These are phyloP conservation scores for Diphasiastrum complanatum DNA, from an alignment of 83 land plant genomes.

Conservation along the genomic window DNA sequence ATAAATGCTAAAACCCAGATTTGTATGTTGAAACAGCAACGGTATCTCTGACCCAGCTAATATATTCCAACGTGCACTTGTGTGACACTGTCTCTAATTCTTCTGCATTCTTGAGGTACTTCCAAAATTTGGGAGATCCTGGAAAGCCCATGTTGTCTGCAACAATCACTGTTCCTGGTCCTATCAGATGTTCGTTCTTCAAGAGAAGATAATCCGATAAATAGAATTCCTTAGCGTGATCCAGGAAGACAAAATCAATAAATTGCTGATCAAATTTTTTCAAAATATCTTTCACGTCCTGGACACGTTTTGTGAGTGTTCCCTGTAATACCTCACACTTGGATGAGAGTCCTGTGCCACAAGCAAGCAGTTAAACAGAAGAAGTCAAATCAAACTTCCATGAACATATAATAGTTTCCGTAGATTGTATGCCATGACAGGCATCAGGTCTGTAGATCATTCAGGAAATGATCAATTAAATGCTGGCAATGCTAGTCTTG, in stretches of 20 bases:
- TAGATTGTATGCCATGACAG: no score
- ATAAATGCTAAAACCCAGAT: no score
- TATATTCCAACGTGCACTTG: constrained; percentile 8
- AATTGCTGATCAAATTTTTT: not conserved
- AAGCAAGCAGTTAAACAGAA: not conserved
- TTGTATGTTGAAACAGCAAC: constrained; percentile 19
- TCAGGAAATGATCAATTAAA: no score
- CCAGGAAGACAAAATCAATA: constrained; percentile 27
- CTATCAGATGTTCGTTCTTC: constrained; percentile 10
- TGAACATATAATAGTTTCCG: no score
- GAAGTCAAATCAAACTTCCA: no score
- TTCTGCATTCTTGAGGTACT: constrained; percentile 16
- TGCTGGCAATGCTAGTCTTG: no score
- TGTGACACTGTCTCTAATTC: constrained; percentile 20
- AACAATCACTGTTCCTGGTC: constrained; percentile 17
- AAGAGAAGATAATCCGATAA: constrained; percentile 17
- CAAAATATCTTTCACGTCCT: constrained; percentile 12
- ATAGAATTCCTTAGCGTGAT: constrained; percentile 15
- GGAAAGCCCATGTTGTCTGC: constrained; percentile 23
- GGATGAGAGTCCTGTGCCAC: constrained; percentile 14
- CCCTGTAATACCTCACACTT: constrained; percentile 21
- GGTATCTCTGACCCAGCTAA: constrained; percentile 14
- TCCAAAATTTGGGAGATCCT: constrained; percentile 6
- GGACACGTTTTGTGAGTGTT: not conserved
- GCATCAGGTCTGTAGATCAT: no score